These are phyloP conservation scores for Cordyceps tenuipes DNA, from an alignment of 2,329 filamentous ascomycete genomes.

Conservation along the genomic window DNA sequence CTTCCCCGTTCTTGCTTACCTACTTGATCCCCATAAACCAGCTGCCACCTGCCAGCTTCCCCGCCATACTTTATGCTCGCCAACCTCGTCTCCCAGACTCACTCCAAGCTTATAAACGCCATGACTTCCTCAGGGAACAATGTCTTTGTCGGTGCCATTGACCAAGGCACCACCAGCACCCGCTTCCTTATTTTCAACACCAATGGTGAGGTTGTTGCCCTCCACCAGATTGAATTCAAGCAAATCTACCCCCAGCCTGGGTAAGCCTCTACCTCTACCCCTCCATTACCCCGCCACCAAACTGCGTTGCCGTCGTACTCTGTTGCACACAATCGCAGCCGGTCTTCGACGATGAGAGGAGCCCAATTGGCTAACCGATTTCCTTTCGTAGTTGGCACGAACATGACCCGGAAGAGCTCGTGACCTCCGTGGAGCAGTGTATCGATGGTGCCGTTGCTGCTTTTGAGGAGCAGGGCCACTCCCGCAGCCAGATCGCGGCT, in stretches of 20 bases:
- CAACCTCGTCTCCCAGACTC: constrained; percentile 17
- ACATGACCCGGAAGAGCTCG: constrained; percentile 68
- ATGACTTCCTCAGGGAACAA: constrained; percentile 25
- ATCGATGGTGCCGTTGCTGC: constrained; percentile 64
- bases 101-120: constrained; percentile 16
- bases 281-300: constrained; percentile 5
- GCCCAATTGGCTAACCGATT: background rate
- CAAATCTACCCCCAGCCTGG: constrained; percentile 69
- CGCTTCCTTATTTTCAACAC: constrained; percentile 72
- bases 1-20: constrained; percentile 9
- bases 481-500: constrained; percentile 58
- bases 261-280: constrained; percentile 41
- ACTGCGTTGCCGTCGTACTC: background rate
- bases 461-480: constrained; percentile 61
- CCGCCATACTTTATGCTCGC: constrained; percentile 17
- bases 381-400: constrained; percentile 62
- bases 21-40: constrained; percentile 8
- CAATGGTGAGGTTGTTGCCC: constrained; percentile 58
- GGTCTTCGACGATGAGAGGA: background rate
- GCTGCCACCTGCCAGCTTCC: constrained; percentile 9
- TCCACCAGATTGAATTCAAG: constrained; percentile 67
- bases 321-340: no score
- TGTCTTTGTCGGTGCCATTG: constrained; percentile 65
- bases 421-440: constrained; percentile 64
- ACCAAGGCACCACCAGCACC: constrained; percentile 72